Evolutionary conservation across 495 filamentous ascomycete species (phyloP).

Genomic region (Wilcoxina mikolae): DNA sequence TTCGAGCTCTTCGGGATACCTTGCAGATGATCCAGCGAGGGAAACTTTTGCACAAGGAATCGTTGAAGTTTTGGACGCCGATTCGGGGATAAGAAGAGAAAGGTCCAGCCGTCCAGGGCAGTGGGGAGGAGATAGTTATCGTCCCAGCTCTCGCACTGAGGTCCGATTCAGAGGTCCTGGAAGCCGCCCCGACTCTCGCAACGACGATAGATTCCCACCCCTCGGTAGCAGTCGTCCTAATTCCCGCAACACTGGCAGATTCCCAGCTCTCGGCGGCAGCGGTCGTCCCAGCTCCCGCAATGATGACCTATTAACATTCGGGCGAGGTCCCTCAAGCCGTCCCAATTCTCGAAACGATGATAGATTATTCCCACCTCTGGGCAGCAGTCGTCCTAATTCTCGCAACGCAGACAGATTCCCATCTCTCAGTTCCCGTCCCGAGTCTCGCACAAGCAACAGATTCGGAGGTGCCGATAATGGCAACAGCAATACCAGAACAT

Average conservation of each 20-base stretch:
- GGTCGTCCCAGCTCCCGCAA: not conserved
- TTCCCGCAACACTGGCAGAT: not conserved
- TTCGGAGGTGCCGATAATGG: too few relatives aligned
- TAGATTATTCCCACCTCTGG: not conserved
- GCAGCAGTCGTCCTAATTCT: not conserved
- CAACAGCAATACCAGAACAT: not conserved
- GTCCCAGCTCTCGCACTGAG: not conserved
- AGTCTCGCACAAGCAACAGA: too few relatives aligned
- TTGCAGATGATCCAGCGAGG: conserved; percentile 33
- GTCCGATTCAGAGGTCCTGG: not conserved
- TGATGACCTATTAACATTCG: not conserved
- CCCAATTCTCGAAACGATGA: not conserved
- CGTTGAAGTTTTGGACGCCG: conserved; percentile 29
- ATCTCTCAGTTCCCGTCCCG: too few relatives aligned
- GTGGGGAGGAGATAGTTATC: not conserved
- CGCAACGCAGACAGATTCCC: too few relatives aligned
- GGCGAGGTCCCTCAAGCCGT: not conserved
- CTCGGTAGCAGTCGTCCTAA: not conserved
- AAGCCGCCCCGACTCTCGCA: not conserved
- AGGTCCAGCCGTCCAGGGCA: not conserved
- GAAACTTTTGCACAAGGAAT: conserved; percentile 32
- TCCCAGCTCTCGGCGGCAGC: not conserved
- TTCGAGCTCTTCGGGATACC: conserved; percentile 9
- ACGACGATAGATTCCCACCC: not conserved
- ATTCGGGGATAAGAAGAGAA: not conserved